These are phyloP conservation scores for Saksenaea oblongispora DNA, from an alignment of 371 early-diverging fungal species.

Conservation along the genomic window DNA sequence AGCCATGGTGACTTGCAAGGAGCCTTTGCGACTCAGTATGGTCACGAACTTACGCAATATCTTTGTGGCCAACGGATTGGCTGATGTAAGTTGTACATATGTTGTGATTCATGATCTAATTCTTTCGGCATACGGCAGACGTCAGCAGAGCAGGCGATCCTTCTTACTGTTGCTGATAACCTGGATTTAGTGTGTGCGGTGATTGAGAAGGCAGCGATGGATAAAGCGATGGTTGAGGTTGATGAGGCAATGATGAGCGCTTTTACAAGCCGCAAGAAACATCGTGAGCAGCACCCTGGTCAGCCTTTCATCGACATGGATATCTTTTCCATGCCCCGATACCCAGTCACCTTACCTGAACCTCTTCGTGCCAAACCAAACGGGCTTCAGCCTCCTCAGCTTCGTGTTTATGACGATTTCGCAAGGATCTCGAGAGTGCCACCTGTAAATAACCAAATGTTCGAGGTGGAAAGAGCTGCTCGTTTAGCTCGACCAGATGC, in stretches of 20 bases:
- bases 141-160: slow-evolving; percentile 80
- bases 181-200: slow-evolving; percentile 89
- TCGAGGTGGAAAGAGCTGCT: slow-evolving; percentile 8
- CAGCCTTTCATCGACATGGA: slow-evolving; percentile 90
- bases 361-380: slow-evolving; percentile 78
- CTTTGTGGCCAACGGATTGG: slow-evolving; percentile 80
- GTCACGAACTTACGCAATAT: slow-evolving; percentile 73
- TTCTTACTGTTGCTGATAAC: slow-evolving; percentile 84
- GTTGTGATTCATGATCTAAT: slow-evolving; percentile 8
- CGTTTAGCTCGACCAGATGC: slow-evolving; percentile 13
- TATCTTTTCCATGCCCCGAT: slow-evolving; percentile 69
- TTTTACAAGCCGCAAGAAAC: slow-evolving; percentile 76
- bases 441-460: slow-evolving; percentile 10
- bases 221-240: slow-evolving; percentile 86
- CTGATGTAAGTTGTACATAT: slow-evolving; percentile 57
- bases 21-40: slow-evolving; percentile 90
- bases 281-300: slow-evolving; percentile 82
- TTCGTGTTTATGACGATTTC: slow-evolving; percentile 81
- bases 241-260: slow-evolving; percentile 75
- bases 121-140: slow-evolving; percentile 20
- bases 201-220: slow-evolving; percentile 92
- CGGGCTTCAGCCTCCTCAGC: slow-evolving; percentile 76
- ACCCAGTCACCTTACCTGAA: slow-evolving; percentile 85
- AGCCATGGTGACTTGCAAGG: slow-evolving; percentile 91
- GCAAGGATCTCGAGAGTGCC: slow-evolving; percentile 50